phyloP scores from a whole-genome alignment of 1,284 basidiomycete genomes.

The Ustilago sp. region DNA sequence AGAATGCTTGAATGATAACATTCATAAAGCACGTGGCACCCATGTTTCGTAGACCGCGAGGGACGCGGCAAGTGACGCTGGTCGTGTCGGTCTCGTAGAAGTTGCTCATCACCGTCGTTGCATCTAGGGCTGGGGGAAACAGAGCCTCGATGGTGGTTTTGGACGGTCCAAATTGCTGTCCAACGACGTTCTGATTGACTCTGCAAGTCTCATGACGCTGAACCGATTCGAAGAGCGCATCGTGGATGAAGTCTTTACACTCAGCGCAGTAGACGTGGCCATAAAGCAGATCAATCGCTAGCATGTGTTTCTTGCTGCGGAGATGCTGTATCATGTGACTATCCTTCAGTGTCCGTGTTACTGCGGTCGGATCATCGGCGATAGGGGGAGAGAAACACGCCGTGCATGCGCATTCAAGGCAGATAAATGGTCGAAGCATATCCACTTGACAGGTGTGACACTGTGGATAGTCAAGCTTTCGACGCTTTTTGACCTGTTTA shows the following conservation, averaged over 20 bases:
- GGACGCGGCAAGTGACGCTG: slow-evolving; percentile 72
- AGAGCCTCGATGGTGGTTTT: slow-evolving; percentile 24
- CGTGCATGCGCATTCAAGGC: slow-evolving; percentile 60
- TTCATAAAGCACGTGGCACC: slow-evolving; percentile 96
- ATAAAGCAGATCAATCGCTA: slow-evolving; percentile 62
- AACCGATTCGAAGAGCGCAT: slow-evolving; percentile 57
- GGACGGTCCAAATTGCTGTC: slow-evolving; percentile 31
- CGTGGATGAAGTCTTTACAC: slow-evolving; percentile 65
- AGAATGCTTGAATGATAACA: slow-evolving; percentile 89
- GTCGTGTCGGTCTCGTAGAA: slow-evolving; percentile 34
- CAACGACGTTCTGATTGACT: slow-evolving; percentile 22
- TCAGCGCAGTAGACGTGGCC: slow-evolving; percentile 64
- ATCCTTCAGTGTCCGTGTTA: slow-evolving; percentile 21
- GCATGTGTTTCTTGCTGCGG: slow-evolving; percentile 8
- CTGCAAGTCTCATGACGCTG: slow-evolving; percentile 38
- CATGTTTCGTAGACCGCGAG: slow-evolving; percentile 88
- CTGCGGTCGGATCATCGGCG: slow-evolving; percentile 28
- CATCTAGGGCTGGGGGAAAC: slow-evolving; percentile 10
- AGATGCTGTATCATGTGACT: slow-evolving; percentile 55
- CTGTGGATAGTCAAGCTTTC: slow-evolving; percentile 60
- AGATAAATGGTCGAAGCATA: slow-evolving; percentile 64
- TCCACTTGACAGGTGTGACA: slow-evolving; percentile 57
- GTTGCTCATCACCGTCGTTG: slow-evolving; percentile 15
- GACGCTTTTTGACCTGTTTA: slow-evolving; percentile 25
- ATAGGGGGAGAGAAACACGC: slow-evolving; percentile 57